These are phyloP conservation scores for Hypoxylon subgilvum DNA, from an alignment of 495 filamentous ascomycete species.

Conservation along the genomic window DNA sequence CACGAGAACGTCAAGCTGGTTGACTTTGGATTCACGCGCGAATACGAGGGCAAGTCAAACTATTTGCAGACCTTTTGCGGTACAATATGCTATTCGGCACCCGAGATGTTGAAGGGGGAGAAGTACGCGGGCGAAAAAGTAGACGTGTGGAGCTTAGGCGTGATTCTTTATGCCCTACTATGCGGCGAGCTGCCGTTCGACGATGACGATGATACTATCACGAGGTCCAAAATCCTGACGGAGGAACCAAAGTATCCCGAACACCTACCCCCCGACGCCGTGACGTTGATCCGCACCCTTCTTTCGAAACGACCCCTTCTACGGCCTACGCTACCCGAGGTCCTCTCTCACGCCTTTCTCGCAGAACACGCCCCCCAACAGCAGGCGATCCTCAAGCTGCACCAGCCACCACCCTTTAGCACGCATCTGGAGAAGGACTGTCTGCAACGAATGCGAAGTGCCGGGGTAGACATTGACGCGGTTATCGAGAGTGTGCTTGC, in stretches of 20 bases:
- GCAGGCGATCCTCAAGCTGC: slow-evolving; percentile 84
- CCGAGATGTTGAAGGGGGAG: slow-evolving; percentile 97
- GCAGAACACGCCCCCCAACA: slow-evolving; percentile 87
- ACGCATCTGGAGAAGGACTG: slow-evolving; percentile 90
- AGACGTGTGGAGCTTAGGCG: slow-evolving; percentile 96
- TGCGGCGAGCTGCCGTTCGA: slow-evolving; percentile 95
- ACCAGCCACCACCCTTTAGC: slow-evolving; percentile 83
- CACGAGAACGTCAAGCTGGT: slow-evolving; percentile 98
- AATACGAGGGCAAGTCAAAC: slow-evolving; percentile 94
- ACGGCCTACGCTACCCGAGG: slow-evolving; percentile 83
- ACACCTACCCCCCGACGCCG: slow-evolving; percentile 75
- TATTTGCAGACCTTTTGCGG: slow-evolving; percentile 98
- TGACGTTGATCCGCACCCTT: slow-evolving; percentile 72
- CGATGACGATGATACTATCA: slow-evolving; percentile 86
- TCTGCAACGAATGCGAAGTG: slow-evolving; percentile 90
- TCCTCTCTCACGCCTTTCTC: slow-evolving; percentile 87
- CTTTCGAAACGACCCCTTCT: slow-evolving; percentile 88
- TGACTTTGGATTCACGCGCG: slow-evolving; percentile 96
- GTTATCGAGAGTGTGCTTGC: slow-evolving; percentile 93
- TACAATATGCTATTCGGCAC: slow-evolving; percentile 95
- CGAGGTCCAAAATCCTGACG: slow-evolving; percentile 80
- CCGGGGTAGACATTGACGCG: slow-evolving; percentile 90
- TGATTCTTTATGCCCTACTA: slow-evolving; percentile 92
- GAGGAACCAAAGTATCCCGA: slow-evolving; percentile 86
- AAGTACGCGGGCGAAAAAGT: slow-evolving; percentile 98